phyloP scores from a whole-genome alignment of 1,139 yeast species.

The Kurtzmaniella quercitrusa region DNA sequence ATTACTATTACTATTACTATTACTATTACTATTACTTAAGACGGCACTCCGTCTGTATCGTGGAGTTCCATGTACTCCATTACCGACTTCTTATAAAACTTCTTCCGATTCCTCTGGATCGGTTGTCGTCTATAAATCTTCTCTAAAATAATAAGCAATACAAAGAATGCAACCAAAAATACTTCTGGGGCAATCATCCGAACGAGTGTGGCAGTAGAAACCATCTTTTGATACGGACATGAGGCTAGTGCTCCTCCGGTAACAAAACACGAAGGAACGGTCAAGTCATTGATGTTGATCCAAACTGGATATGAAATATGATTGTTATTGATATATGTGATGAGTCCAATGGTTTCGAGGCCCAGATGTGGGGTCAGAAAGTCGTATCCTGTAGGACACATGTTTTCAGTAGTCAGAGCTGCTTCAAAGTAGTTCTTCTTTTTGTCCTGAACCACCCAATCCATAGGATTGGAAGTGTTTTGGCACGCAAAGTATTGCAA shows the following conservation, averaged over 20 bases:
- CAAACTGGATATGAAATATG: slow-evolving; percentile 45
- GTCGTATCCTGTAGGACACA: slow-evolving; percentile 47
- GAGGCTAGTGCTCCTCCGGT: slow-evolving; percentile 73
- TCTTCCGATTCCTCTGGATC: slow-evolving; percentile 36
- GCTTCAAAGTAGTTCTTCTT: slow-evolving; percentile 52
- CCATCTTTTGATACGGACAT: slow-evolving; percentile 70
- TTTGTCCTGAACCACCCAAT: slow-evolving; percentile 42
- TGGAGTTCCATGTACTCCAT: slow-evolving; percentile 33
- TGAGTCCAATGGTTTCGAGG: slow-evolving; percentile 32
- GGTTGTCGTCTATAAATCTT: slow-evolving; percentile 31
- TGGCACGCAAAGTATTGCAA: slow-evolving; percentile 55
- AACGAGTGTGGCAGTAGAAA: slow-evolving; percentile 54
- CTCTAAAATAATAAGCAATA: slow-evolving; percentile 39
- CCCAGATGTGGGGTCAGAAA: slow-evolving; percentile 58
- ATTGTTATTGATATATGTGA: slow-evolving; percentile 16
- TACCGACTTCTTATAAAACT: slow-evolving; percentile 36
- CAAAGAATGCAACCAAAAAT: slow-evolving; percentile 48
- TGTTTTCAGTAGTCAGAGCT: slow-evolving; percentile 15
- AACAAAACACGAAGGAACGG: slow-evolving; percentile 77
- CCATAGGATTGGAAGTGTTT: slow-evolving; percentile 27
- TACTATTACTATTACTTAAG: slow-evolving; percentile 15
- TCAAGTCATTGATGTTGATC: slow-evolving; percentile 81
- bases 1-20: too few species aligned
- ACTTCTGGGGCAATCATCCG: slow-evolving; percentile 65
- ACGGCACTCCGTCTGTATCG: slow-evolving; percentile 45